Evolutionary conservation across 805 yeast genomes (phyloP).

Genomic region (Monosporozyma servazzii): DNA sequence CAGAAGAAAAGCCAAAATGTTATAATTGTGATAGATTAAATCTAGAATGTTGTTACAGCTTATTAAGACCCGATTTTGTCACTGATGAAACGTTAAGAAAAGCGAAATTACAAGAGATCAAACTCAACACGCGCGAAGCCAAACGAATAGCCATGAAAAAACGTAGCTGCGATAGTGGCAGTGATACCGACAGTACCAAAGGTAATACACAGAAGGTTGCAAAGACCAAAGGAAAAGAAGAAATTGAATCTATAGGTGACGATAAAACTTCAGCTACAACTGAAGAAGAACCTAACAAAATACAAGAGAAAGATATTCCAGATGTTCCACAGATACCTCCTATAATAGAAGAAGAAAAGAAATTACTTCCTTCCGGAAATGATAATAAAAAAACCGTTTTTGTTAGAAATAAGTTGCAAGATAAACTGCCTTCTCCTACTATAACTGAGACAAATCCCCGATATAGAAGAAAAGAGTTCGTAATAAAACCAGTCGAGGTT

Average conservation of each 20-base stretch:
- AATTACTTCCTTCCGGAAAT: not conserved
- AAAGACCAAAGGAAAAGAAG: not conserved
- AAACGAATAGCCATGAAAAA: constrained; percentile 32
- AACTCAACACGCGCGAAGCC: constrained; percentile 36
- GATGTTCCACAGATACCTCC: not conserved
- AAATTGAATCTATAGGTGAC: not conserved
- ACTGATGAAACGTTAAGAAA: constrained; percentile 33
- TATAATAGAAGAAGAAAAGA: not conserved
- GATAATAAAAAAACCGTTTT: not conserved
- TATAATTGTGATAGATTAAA: constrained; percentile 48
- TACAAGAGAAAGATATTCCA: too few species aligned
- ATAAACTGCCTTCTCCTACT: not conserved
- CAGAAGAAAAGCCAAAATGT: constrained; percentile 56
- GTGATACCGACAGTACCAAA: not conserved
- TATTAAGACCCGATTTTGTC: constrained; percentile 48
- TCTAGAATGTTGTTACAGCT: constrained; percentile 46
- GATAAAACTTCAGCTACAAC: not conserved
- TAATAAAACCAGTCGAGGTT: not conserved
- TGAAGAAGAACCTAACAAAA: not conserved
- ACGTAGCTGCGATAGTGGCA: constrained; percentile 7
- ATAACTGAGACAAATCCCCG: not conserved
- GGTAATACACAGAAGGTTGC: not conserved
- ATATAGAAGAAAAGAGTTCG: not conserved
- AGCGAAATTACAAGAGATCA: constrained; percentile 42
- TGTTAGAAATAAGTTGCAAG: not conserved